phyloP scores from a whole-genome alignment of 805 yeast genomes.

The Vanderwaltozyma polyspora region DNA sequence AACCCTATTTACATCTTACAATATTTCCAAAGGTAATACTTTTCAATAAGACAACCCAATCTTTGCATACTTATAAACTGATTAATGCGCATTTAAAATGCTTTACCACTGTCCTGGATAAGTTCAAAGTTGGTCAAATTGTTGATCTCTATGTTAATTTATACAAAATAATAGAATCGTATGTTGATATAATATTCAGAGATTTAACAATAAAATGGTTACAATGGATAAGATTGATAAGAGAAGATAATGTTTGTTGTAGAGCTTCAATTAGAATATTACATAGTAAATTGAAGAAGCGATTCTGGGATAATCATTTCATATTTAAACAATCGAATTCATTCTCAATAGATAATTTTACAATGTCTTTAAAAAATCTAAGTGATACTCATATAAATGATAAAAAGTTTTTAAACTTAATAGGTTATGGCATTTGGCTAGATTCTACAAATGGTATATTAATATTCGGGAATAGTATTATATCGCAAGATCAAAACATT shows the following conservation, averaged over 20 bases:
- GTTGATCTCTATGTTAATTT: conserved; percentile 8
- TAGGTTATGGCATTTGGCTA: conserved; percentile 13
- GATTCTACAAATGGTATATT: conserved; percentile 15
- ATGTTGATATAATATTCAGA: conserved; percentile 9
- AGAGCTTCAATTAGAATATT: conserved; percentile 4
- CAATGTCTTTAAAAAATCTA: background rate
- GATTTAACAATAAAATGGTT: conserved; percentile 11
- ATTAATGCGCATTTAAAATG: conserved; percentile 6
- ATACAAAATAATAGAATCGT: conserved; percentile 10
- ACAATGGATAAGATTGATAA: conserved; percentile 10
- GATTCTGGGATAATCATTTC: conserved; percentile 8
- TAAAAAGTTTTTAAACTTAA: background rate
- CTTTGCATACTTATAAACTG: conserved; percentile 3
- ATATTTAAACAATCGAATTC: conserved; percentile 5
- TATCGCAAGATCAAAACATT: too few relatives aligned
- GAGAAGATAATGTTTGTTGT: conserved; percentile 5
- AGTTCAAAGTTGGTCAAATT: conserved; percentile 3
- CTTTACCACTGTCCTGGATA: conserved; percentile 6
- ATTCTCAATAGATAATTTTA: conserved; percentile 5
- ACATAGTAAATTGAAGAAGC: conserved; percentile 2
- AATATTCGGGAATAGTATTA: conserved; percentile 10
- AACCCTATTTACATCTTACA: background rate
- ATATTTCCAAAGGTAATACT: conserved; percentile 7
- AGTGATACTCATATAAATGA: background rate
- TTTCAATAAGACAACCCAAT: conserved; percentile 3